Conservation (phyloP, 768 basidiomycete genomes). For the Mycena olivaceomarginata region DNA sequence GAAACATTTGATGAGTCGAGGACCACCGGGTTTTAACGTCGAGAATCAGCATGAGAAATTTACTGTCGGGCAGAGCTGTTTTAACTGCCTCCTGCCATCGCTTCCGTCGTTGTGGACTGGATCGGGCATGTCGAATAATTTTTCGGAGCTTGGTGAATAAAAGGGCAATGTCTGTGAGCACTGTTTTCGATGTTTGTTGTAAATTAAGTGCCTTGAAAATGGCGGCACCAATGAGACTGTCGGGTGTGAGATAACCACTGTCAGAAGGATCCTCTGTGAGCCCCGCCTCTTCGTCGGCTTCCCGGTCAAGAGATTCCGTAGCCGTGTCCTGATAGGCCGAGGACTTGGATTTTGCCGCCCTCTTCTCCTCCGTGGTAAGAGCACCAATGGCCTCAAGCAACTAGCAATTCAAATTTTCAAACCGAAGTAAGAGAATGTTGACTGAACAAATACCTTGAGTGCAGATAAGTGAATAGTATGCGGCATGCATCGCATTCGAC, state of each 20-base stretch:
- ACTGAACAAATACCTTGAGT: neutral
- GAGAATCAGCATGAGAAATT: neutral
- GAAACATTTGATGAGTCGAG: neutral
- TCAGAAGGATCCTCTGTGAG: too few relatives aligned
- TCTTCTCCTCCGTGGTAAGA: neutral
- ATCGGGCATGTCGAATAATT: neutral
- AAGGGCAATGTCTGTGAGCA: too few relatives aligned
- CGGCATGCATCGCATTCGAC: constrained; percentile 5
- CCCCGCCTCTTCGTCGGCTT: too few relatives aligned
- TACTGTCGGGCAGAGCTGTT: neutral
- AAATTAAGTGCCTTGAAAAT: too few relatives aligned
- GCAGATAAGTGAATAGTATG: constrained; percentile 9
- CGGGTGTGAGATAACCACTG: too few relatives aligned
- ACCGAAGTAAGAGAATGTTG: neutral
- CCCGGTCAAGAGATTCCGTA: too few relatives aligned
- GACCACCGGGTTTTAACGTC: neutral
- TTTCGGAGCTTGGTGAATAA: neutral
- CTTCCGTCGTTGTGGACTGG: neutral
- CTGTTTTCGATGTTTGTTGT: too few relatives aligned
- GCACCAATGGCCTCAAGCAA: neutral
- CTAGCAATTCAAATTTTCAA: neutral
- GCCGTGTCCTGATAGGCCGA: too few relatives aligned
- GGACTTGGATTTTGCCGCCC: too few relatives aligned
- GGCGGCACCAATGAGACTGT: too few relatives aligned
- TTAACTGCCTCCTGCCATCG: neutral